Conservation (phyloP, 1,284 basidiomycete genomes). For the Apiotrichum gracile region DNA sequence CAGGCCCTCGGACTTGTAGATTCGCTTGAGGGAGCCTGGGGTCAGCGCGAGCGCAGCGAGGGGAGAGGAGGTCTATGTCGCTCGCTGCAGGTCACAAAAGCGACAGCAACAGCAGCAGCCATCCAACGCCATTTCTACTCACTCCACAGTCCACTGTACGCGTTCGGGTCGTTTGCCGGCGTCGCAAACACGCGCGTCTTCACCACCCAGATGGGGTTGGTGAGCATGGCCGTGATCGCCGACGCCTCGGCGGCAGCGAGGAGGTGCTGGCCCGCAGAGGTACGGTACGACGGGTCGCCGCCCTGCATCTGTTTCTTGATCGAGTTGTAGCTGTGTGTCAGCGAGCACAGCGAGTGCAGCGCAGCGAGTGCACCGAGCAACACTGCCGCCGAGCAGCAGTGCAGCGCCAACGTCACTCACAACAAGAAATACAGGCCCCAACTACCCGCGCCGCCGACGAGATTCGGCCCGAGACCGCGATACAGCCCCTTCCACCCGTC, state of each 20-base stretch:
- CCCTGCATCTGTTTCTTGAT: conserved; percentile 65
- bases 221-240: conserved; percentile 86
- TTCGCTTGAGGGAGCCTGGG: conserved; percentile 26
- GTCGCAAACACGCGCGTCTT: conserved; percentile 97
- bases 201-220: conserved; percentile 98
- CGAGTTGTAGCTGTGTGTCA: conserved; percentile 73
- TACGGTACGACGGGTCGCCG: conserved; percentile 41
- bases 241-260: conserved; percentile 91
- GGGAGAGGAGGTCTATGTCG: too few relatives aligned
- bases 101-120: not conserved
- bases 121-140: conserved; percentile 32
- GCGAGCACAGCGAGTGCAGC: not conserved
- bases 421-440: conserved; percentile 99
- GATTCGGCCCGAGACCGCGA: conserved; percentile 82
- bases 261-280: conserved; percentile 76
- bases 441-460: conserved; percentile 92
- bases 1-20: conserved; percentile 68
- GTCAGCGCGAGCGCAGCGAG: too few relatives aligned
- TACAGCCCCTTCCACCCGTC: conserved; percentile 86
- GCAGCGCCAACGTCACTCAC: conserved; percentile 63
- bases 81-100: not conserved
- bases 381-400: not conserved
- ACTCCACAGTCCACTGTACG: conserved; percentile 78
- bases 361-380: too few relatives aligned
- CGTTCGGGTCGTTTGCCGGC: conserved; percentile 56